Evolutionary conservation across 2,329 filamentous ascomycete genomes (phyloP), one percentile per base, ranked within the genome.

Genomic region (Ophiostoma montium): DNA sequence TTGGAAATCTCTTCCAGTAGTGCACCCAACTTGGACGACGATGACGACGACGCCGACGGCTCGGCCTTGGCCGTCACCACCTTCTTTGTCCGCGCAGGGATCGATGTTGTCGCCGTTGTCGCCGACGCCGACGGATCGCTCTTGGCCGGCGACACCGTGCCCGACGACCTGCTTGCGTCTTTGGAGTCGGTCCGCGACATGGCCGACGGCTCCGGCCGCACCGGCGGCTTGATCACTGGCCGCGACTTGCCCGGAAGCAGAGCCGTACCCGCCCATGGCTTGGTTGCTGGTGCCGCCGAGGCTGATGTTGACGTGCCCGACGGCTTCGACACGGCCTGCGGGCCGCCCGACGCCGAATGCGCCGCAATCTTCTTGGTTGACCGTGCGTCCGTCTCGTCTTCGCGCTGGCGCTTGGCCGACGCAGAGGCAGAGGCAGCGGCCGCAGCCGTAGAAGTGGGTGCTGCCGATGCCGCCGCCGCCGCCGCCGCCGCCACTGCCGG

Each of bases 1-100:
- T 75, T 73, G 4, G 67, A 63, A 13, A 69, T 70, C 39, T 70
- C 65, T 2, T 73, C 72, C 18, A 80, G 65, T 15, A 80, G 61
- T 6, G 72, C 72, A 12, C 74, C 70, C 50, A 80, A 74, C 33
- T 68, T 70, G 1, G 73, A 75, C 3, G 47, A 43, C 11, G 43
- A 35, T 9, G 46, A 46, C 31, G 58, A 58, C 19, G 65, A 57
- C 1, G 60, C 19, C n/a, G 23, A 13, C 12, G 16, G 35, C 13
- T 58, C 63, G 13, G 59, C 55, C 50, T 65, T 67, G 39, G 52
- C 18, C 3, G 51, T 39, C 2, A 50, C 42, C 3, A 38, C 39
- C 16, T 54, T 57, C 54, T 61, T 65, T 12, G 55, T 54, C 39
- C 59, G 59, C 4, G 46, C 30, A 9, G 51, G 35, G 9, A 49